phyloP scores from a whole-genome alignment of 164 flowering plant genomes.

The Vitis rotundifolia region DNA sequence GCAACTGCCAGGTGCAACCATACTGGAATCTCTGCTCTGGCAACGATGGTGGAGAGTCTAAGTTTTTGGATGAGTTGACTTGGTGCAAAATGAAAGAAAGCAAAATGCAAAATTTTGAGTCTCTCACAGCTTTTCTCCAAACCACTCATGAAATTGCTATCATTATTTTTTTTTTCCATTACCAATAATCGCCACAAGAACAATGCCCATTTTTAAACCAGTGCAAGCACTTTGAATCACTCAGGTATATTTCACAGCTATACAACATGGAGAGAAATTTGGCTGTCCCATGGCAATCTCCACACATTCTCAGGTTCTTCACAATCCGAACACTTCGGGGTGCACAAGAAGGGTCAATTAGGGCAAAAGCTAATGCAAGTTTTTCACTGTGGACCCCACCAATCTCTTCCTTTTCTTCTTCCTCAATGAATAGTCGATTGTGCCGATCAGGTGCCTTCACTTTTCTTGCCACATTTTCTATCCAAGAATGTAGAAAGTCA shows the following conservation, averaged over 20 bases:
- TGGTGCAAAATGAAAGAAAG: too few relatives aligned
- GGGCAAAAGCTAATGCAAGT: slow-evolving; percentile 56
- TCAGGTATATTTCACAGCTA: slow-evolving; percentile 47
- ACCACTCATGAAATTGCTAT: not conserved
- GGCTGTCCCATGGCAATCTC: slow-evolving; percentile 46
- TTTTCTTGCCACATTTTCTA: slow-evolving; percentile 18
- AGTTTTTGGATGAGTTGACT: too few relatives aligned
- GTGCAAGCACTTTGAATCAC: slow-evolving; percentile 50
- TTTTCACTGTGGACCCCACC: slow-evolving; percentile 56
- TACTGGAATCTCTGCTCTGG: too few relatives aligned
- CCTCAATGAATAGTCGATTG: slow-evolving; percentile 30
- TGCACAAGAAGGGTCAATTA: slow-evolving; percentile 19
- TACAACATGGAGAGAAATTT: slow-evolving; percentile 38
- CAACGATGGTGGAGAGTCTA: too few relatives aligned
- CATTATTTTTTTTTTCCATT: not conserved
- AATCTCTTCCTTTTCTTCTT: slow-evolving; percentile 48
- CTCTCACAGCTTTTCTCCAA: not conserved
- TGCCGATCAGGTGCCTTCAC: slow-evolving; percentile 13
- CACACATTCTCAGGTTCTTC: slow-evolving; percentile 54
- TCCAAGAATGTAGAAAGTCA: slow-evolving; percentile 32
- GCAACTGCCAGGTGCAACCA: too few relatives aligned
- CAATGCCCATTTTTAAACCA: slow-evolving; percentile 48
- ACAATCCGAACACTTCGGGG: slow-evolving; percentile 37
- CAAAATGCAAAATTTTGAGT: too few relatives aligned
- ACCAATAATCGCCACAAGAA: slow-evolving; percentile 68